Conservation (phyloP, 257 asterid genomes). For the Gentiana macrophylla region DNA sequence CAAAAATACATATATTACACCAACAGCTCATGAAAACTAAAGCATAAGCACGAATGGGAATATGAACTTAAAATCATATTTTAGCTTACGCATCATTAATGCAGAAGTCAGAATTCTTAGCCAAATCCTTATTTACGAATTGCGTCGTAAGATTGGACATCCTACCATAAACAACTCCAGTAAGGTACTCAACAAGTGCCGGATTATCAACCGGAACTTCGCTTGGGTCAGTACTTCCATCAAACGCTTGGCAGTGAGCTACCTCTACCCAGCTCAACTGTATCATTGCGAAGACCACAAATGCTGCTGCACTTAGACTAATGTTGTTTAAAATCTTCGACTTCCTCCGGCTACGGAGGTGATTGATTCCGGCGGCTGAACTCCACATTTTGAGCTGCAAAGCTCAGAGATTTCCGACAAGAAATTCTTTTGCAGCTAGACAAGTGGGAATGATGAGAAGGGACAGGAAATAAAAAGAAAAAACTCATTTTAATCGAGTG, state of each 20-base stretch:
- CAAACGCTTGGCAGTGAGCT: conserved; percentile 35
- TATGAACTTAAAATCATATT: background rate
- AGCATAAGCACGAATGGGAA: background rate
- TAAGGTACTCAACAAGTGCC: conserved; percentile 19
- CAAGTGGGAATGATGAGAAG: too few relatives aligned
- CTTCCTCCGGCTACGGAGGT: too few relatives aligned
- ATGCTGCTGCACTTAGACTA: background rate
- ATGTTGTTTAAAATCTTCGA: background rate
- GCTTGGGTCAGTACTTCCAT: conserved; percentile 6
- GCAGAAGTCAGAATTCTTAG: conserved; percentile 47
- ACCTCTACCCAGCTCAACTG: conserved; percentile 20
- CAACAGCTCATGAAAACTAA: background rate
- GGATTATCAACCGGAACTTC: conserved; percentile 16
- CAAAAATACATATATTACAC: background rate
- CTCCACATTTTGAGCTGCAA: too few relatives aligned
- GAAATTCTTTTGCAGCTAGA: too few relatives aligned
- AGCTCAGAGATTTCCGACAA: too few relatives aligned
- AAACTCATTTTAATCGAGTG: too few relatives aligned
- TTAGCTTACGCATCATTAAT: conserved; percentile 36
- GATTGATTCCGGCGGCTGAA: too few relatives aligned
- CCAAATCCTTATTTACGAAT: conserved; percentile 33
- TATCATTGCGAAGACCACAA: conserved; percentile 9
- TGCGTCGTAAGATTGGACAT: conserved; percentile 42
- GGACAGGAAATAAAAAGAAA: too few relatives aligned
- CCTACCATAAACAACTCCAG: conserved; percentile 25